A percentile compares a stretch with the other conserved stretches of the same genome.
Conservation (phyloP, 352 stramenopile genomes). For the Globisporangium acanthophoron region DNA sequence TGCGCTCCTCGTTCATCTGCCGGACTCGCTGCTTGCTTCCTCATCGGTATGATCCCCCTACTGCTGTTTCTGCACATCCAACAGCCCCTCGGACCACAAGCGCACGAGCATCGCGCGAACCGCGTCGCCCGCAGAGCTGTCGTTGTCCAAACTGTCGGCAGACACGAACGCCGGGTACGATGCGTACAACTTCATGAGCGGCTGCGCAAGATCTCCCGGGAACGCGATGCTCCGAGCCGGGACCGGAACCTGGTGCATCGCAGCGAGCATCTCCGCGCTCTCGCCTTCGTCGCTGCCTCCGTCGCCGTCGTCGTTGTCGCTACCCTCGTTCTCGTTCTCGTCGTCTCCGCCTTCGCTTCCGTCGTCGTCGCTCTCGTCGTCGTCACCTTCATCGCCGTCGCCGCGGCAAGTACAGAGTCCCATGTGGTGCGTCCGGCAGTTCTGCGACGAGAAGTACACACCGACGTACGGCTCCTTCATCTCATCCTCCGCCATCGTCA, state of each 20-base stretch:
- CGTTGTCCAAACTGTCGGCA: constrained; percentile 46
- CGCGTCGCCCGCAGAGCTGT: constrained; percentile 38
- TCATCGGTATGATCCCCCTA: neutral
- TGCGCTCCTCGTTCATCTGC: neutral
- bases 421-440: constrained; percentile 84
- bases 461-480: constrained; percentile 53
- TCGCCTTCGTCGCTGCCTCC: constrained; percentile 25
- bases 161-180: constrained; percentile 23
- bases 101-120: constrained; percentile 79
- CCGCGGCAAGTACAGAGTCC: constrained; percentile 57
- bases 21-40: neutral
- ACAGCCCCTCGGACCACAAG: constrained; percentile 67
- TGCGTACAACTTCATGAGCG: constrained; percentile 73
- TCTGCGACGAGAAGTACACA: constrained; percentile 66
- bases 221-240: constrained; percentile 61
- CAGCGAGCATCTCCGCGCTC: constrained; percentile 23
- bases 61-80: constrained; percentile 27
- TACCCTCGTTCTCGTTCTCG: constrained; percentile 19
- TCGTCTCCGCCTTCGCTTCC: constrained; percentile 22
- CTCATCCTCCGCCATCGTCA: constrained; percentile 61
- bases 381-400: constrained; percentile 18
- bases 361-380: constrained; percentile 12
- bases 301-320: constrained; percentile 29
- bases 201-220: constrained; percentile 42
- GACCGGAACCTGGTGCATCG: constrained; percentile 28